A percentile compares a stretch with the other conserved stretches of the same genome.
phyloP scores from a whole-genome alignment of 208 protist species.

The Tritrichomonas musculus region DNA sequence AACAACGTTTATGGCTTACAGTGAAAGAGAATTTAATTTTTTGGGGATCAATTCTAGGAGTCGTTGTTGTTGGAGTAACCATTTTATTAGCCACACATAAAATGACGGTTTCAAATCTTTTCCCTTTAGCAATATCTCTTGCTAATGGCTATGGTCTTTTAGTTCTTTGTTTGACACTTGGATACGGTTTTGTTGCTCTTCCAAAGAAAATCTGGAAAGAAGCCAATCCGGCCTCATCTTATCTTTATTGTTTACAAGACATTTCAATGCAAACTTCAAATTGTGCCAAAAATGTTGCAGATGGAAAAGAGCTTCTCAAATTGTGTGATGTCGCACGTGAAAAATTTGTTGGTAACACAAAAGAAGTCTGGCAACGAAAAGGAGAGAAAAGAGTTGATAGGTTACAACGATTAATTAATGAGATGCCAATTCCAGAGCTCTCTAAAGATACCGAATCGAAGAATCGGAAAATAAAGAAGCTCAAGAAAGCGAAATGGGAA shows the following conservation, averaged over 20 bases:
- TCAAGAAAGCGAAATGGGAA: not conserved
- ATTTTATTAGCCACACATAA: not conserved
- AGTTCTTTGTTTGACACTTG: not conserved
- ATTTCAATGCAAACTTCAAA: not conserved
- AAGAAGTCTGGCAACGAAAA: not conserved
- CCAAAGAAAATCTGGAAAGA: not conserved
- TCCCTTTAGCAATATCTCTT: not conserved
- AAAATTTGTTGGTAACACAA: not conserved
- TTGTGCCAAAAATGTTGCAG: not conserved
- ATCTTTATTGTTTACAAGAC: not conserved
- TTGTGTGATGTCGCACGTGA: not conserved
- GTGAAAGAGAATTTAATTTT: not conserved
- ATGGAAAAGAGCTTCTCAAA: not conserved
- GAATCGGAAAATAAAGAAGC: not conserved
- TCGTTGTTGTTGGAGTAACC: not conserved
- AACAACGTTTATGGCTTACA: not conserved
- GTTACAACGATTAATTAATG: not conserved
- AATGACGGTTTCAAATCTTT: not conserved
- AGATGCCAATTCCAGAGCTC: not conserved
- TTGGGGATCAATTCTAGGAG: not conserved
- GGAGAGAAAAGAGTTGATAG: not conserved
- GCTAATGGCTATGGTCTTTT: constrained; percentile 12
- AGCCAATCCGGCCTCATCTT: not conserved
- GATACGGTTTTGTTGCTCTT: not conserved
- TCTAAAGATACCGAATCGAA: not conserved